These are phyloP conservation scores for Rhododendron griersonianum DNA, from an alignment of 148 eudicot genomes.

Conservation along the genomic window DNA sequence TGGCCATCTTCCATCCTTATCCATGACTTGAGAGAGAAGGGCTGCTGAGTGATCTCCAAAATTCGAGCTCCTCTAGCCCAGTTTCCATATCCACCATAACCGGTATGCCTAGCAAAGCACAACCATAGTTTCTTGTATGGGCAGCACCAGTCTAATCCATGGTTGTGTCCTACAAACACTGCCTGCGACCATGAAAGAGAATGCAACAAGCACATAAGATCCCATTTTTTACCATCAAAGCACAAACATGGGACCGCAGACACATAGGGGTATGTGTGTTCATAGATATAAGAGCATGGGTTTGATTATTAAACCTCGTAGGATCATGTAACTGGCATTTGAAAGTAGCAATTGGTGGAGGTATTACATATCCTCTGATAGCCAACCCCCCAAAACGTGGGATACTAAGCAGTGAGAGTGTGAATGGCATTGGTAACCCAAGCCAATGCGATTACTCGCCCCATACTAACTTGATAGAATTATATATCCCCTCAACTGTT, in stretches of 20 bases:
- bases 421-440: background rate
- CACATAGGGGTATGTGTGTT: background rate
- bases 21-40: slow-evolving; percentile 86
- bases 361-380: background rate
- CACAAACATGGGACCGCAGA: slow-evolving; percentile 1
- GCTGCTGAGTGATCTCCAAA: slow-evolving; percentile 55
- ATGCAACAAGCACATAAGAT: background rate
- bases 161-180: slow-evolving; percentile 94
- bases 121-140: slow-evolving; percentile 79
- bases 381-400: background rate
- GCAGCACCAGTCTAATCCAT: slow-evolving; percentile 98
- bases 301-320: background rate
- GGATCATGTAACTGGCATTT: background rate
- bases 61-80: slow-evolving; percentile 87
- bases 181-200: slow-evolving; percentile 44
- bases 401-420: background rate
- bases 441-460: background rate
- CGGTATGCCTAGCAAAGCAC: slow-evolving; percentile 87
- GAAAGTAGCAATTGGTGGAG: background rate
- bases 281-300: background rate
- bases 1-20: slow-evolving; percentile 87
- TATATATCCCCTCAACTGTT: background rate
- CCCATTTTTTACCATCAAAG: background rate
- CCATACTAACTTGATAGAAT: background rate
- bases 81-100: slow-evolving; percentile 95